Percentiles rank a stretch among this genome's conserved stretches.
Conservation (phyloP, 352 stramenopile species). For the Peronosclerospora sorghi region DNA sequence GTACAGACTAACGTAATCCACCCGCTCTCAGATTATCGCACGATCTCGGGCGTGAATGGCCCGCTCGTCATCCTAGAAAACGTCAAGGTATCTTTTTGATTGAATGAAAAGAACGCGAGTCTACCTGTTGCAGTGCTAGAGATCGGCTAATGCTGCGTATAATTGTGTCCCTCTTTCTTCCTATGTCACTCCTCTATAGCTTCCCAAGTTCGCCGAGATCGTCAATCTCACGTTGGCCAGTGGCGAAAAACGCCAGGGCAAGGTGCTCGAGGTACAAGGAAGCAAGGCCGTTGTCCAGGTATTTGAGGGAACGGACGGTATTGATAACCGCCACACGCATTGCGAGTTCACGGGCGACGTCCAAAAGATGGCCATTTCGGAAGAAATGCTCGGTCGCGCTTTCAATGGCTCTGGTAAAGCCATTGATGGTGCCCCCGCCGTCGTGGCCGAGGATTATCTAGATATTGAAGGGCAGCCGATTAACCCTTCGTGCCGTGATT, state of each 20-base stretch:
- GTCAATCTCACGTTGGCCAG: conserved; percentile 96
- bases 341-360: conserved; percentile 99
- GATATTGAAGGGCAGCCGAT: conserved; percentile 99
- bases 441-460: conserved; percentile 97
- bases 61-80: conserved; percentile 99
- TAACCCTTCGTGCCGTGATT: conserved; percentile 97
- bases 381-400: conserved; percentile 96
- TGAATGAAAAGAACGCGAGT: no score
- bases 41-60: conserved; percentile 97
- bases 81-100: conserved; percentile 88
- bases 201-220: conserved; percentile 98
- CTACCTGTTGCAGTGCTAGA: no score
- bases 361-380: conserved; percentile 97
- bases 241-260: conserved; percentile 87
- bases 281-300: conserved; percentile 93
- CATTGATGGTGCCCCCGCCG: conserved; percentile 94
- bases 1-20: no score
- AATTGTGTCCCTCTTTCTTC: not conserved
- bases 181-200: conserved; percentile 23
- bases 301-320: conserved; percentile 98
- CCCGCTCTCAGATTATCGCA: conserved; percentile 85
- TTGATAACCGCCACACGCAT: conserved; percentile 97
- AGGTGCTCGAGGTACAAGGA: conserved; percentile 96
- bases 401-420: conserved; percentile 98
- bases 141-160: not conserved